These are phyloP conservation scores for Jaapia argillacea DNA, from an alignment of 768 basidiomycete genomes.

Conservation along the genomic window DNA sequence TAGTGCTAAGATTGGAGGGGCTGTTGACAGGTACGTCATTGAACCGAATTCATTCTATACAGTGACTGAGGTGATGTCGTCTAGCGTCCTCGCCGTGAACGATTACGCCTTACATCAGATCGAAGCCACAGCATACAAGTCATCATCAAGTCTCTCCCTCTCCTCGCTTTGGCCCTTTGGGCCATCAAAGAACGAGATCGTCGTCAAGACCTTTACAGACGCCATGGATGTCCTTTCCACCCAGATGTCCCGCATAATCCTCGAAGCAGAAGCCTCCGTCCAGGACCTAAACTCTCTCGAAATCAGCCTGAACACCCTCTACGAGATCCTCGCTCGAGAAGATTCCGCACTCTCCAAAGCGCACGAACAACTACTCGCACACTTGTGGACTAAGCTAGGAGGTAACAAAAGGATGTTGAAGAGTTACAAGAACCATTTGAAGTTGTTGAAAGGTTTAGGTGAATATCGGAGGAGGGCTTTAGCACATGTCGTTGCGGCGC, in stretches of 20 bases:
- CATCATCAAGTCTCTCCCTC: conserved; percentile 14
- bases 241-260: conserved; percentile 42
- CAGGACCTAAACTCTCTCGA: conserved; percentile 54
- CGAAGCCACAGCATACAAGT: conserved; percentile 20
- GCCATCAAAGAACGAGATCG: conserved; percentile 29
- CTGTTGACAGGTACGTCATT: conserved; percentile 61
- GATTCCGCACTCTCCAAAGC: conserved; percentile 32
- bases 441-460: conserved; percentile 43
- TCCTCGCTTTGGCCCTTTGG: conserved; percentile 20
- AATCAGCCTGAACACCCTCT: conserved; percentile 41
- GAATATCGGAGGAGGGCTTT: conserved; percentile 51
- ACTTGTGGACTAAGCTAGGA: conserved; percentile 64
- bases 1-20: conserved; percentile 57
- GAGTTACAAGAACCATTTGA: conserved; percentile 40
- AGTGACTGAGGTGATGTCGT: not conserved
- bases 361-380: conserved; percentile 44
- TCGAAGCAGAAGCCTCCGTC: conserved; percentile 57
- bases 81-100: conserved; percentile 65
- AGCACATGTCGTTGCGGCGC: conserved; percentile 54
- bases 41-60: not conserved
- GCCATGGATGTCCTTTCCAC: conserved; percentile 51
- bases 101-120: conserved; percentile 59
- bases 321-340: conserved; percentile 54
- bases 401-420: conserved; percentile 42
- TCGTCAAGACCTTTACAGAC: conserved; percentile 44